Percentiles rank a stretch among this genome's conserved stretches.
phyloP scores from a whole-genome alignment of 2,329 filamentous ascomycete species.

The Hypoxylon sp. region DNA sequence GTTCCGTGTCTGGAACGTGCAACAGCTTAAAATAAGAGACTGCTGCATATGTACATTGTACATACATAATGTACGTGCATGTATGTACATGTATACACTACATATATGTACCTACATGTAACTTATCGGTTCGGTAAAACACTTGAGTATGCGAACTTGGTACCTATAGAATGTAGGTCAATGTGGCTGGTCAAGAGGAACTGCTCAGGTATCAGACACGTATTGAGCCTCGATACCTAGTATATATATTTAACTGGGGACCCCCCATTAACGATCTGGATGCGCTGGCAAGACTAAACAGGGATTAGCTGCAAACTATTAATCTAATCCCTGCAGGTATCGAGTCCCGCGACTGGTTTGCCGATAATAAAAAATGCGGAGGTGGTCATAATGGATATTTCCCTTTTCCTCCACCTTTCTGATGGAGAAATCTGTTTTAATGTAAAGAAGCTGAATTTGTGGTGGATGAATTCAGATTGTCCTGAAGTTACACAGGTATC shows the following conservation, averaged over 20 bases:
- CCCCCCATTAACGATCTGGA: constrained; percentile 32
- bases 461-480: neutral
- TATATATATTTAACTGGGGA: constrained; percentile 9
- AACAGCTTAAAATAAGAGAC: constrained; percentile 10
- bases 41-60: neutral
- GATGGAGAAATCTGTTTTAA: constrained; percentile 8
- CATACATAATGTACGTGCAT: too few species aligned
- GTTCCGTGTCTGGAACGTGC: neutral
- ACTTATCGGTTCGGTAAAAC: neutral
- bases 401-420: neutral
- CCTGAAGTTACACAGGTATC: neutral
- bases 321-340: constrained; percentile 39
- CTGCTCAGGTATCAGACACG: constrained; percentile 5
- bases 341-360: constrained; percentile 41
- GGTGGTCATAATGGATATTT: constrained; percentile 17
- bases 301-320: constrained; percentile 46
- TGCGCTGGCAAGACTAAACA: constrained; percentile 42
- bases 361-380: constrained; percentile 40
- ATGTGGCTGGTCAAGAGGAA: neutral
- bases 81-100: too few species aligned
- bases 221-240: constrained; percentile 22
- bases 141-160: neutral
- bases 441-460: neutral
- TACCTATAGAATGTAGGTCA: constrained; percentile 5
- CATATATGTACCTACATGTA: too few species aligned